Evolutionary conservation across 106 monocot genomes (phyloP).

Genomic region (Dendrobium officinale): DNA sequence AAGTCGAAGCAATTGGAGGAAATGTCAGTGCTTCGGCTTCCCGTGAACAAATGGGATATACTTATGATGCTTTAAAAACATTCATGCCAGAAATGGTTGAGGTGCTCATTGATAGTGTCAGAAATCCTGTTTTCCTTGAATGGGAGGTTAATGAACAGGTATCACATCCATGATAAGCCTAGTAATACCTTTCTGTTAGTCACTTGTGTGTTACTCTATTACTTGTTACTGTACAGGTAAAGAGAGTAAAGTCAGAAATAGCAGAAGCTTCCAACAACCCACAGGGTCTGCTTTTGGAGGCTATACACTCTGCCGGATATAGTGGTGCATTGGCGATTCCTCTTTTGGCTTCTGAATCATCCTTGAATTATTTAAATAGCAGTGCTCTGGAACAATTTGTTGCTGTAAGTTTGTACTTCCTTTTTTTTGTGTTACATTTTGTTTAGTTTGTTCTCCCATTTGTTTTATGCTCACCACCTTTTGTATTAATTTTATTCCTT

Average conservation of each 20-base stretch:
- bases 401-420: slow-evolving; percentile 33
- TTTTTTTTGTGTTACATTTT: background rate
- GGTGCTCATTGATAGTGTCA: slow-evolving; percentile 74
- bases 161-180: background rate
- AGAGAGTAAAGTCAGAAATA: slow-evolving; percentile 68
- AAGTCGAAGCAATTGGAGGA: slow-evolving; percentile 88
- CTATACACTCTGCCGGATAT: slow-evolving; percentile 73
- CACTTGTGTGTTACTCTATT: background rate
- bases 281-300: slow-evolving; percentile 70
- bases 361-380: slow-evolving; percentile 50
- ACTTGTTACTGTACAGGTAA: slow-evolving; percentile 27
- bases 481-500: background rate
- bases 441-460: background rate
- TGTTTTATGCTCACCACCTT: background rate
- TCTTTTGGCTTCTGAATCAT: slow-evolving; percentile 63
- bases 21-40: slow-evolving; percentile 69
- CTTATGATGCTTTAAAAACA: slow-evolving; percentile 77
- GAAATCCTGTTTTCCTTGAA: slow-evolving; percentile 70
- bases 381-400: slow-evolving; percentile 59
- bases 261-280: slow-evolving; percentile 59
- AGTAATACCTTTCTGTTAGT: background rate
- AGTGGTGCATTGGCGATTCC: slow-evolving; percentile 77
- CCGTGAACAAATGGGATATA: slow-evolving; percentile 84
- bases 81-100: slow-evolving; percentile 85
- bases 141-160: slow-evolving; percentile 95